phyloP scores from a whole-genome alignment of 441 rosid species.

The Euphorbia celastroides region DNA sequence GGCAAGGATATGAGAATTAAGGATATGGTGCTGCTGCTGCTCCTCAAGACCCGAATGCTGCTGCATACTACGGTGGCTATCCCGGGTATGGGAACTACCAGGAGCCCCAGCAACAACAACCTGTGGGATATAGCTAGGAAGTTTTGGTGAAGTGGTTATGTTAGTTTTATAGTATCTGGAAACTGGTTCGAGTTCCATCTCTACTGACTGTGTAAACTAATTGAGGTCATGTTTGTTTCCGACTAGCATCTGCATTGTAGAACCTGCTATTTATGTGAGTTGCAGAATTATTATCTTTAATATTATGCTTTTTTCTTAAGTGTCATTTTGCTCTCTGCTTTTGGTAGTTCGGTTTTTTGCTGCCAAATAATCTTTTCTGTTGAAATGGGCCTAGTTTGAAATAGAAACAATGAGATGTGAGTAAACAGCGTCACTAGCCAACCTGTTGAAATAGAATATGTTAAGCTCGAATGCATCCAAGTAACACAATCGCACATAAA shows the following conservation, averaged over 20 bases:
- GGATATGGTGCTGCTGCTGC: conserved; percentile 58
- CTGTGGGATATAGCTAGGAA: conserved; percentile 50
- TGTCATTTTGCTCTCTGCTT: background rate
- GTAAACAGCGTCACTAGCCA: too few species aligned
- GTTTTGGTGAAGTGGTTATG: background rate
- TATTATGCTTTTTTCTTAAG: background rate
- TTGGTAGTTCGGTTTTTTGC: background rate
- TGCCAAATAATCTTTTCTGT: too few species aligned
- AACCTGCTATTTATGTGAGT: conserved; percentile 6
- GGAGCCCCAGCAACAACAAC: conserved; percentile 41
- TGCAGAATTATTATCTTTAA: conserved; percentile 5
- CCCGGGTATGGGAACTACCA: conserved; percentile 66
- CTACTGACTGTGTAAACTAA: conserved; percentile 8
- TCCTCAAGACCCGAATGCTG: conserved; percentile 66
- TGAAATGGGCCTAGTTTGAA: too few species aligned
- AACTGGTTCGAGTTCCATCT: conserved; percentile 1
- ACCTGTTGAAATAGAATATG: too few species aligned
- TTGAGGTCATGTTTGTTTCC: conserved; percentile 21
- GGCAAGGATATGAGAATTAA: conserved; percentile 79
- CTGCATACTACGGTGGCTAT: conserved; percentile 68
- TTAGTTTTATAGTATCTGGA: background rate
- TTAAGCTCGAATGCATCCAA: too few species aligned
- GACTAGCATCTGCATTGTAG: conserved; percentile 23
- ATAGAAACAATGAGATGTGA: too few species aligned
- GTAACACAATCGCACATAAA: too few species aligned